phyloP scores from a whole-genome alignment of 805 yeast genomes.

The Kluyveromyces dobzhanskii region DNA sequence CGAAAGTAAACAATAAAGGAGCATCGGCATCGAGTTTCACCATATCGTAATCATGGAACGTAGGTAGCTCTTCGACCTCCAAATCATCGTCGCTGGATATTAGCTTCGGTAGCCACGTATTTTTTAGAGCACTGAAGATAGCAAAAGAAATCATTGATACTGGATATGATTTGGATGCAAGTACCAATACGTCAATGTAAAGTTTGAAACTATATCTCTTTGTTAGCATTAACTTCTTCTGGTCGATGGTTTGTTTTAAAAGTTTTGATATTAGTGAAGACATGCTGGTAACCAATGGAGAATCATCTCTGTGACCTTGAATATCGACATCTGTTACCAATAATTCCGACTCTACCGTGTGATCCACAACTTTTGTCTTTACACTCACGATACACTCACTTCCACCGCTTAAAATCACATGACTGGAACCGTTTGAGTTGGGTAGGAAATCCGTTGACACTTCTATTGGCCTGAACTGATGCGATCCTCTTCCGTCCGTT shows the following conservation, averaged over 20 bases:
- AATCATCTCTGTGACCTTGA: slow-evolving; percentile 74
- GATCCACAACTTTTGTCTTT: slow-evolving; percentile 70
- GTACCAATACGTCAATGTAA: slow-evolving; percentile 69
- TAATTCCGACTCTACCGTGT: slow-evolving; percentile 37
- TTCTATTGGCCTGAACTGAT: slow-evolving; percentile 81
- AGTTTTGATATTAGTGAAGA: slow-evolving; percentile 42
- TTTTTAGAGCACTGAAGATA: slow-evolving; percentile 68
- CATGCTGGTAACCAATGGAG: slow-evolving; percentile 55
- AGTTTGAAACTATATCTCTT: slow-evolving; percentile 68
- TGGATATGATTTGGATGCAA: slow-evolving; percentile 75
- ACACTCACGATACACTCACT: slow-evolving; percentile 89
- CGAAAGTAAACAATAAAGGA: slow-evolving; percentile 70
- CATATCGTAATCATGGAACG: slow-evolving; percentile 78
- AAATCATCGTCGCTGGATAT: slow-evolving; percentile 56
- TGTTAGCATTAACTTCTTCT: slow-evolving; percentile 49
- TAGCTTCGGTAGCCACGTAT: slow-evolving; percentile 67
- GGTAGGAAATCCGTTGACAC: slow-evolving; percentile 76
- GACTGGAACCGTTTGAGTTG: slow-evolving; percentile 85
- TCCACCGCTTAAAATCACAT: slow-evolving; percentile 81
- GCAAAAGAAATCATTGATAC: slow-evolving; percentile 73
- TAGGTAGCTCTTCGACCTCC: slow-evolving; percentile 80
- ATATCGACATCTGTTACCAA: slow-evolving; percentile 74
- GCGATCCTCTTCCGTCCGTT: slow-evolving; percentile 72
- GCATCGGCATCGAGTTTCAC: slow-evolving; percentile 48
- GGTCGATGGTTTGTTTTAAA: slow-evolving; percentile 35